These are phyloP conservation scores for Yarrowia keelungensis DNA, from an alignment of 805 yeast species.

Conservation along the genomic window DNA sequence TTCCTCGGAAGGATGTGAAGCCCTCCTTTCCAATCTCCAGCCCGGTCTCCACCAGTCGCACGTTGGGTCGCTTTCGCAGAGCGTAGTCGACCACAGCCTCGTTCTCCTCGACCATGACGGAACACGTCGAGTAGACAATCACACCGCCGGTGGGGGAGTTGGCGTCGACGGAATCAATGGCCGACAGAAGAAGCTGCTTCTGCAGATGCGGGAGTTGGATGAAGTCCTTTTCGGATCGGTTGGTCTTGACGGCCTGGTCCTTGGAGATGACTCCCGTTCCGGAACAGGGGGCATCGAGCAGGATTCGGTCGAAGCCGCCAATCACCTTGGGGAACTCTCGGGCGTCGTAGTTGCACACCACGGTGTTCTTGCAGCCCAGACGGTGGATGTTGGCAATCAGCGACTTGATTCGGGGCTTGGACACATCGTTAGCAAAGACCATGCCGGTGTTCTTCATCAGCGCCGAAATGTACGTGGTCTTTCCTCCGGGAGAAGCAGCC, in stretches of 20 bases:
- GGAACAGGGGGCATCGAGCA: constrained; percentile 98
- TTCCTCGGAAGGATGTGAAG: constrained; percentile 91
- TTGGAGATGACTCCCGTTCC: constrained; percentile 99
- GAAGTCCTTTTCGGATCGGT: constrained; percentile 95
- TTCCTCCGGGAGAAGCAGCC: constrained; percentile 99
- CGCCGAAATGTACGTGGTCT: constrained; percentile 92
- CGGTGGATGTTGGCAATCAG: constrained; percentile 97
- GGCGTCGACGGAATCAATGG: constrained; percentile 97
- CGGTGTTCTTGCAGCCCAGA: constrained; percentile 93
- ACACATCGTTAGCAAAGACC: constrained; percentile 96
- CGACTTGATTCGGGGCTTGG: constrained; percentile 94
- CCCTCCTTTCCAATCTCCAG: constrained; percentile 95
- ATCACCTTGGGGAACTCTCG: constrained; percentile 97
- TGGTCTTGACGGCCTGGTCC: constrained; percentile 91
- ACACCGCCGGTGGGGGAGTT: constrained; percentile 89
- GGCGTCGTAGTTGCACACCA: constrained; percentile 97
- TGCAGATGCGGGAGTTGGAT: constrained; percentile 96
- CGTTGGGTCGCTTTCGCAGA: constrained; percentile 93
- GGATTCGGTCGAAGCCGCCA: constrained; percentile 95
- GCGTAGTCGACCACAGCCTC: constrained; percentile 99
- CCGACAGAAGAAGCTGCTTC: constrained; percentile 89
- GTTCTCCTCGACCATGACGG: constrained; percentile 97
- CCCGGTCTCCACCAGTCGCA: constrained; percentile 90
- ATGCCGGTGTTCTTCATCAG: constrained; percentile 98
- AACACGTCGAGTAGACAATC: constrained; percentile 97